phyloP scores from a whole-genome alignment of 345 rosid species.

The Moringa oleifera region DNA sequence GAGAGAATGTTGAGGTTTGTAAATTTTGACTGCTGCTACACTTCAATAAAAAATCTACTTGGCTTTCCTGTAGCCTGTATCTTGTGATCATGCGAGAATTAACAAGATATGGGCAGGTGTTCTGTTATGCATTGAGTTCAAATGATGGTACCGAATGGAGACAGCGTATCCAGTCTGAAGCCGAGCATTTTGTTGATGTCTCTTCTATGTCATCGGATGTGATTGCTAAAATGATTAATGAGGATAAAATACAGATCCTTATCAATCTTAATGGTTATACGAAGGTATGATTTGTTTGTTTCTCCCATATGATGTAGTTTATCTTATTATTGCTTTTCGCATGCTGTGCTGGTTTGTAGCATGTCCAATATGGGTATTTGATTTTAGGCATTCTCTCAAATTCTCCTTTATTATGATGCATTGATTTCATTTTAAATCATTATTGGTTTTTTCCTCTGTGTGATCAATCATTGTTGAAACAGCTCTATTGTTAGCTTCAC shows the following conservation, averaged over 20 bases:
- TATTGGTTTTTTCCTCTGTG: too few relatives aligned
- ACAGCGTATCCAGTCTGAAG: slow-evolving; percentile 80
- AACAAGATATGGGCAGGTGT: slow-evolving; percentile 45
- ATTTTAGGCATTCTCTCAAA: too few relatives aligned
- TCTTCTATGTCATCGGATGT: slow-evolving; percentile 83
- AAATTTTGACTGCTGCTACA: neutral
- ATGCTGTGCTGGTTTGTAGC: neutral
- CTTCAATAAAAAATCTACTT: neutral
- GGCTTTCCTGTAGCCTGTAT: neutral
- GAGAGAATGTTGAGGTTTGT: slow-evolving; percentile 79
- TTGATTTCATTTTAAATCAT: too few relatives aligned
- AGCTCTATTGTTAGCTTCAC: too few relatives aligned
- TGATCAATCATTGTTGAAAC: too few relatives aligned
- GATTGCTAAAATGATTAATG: slow-evolving; percentile 80
- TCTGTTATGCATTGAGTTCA: slow-evolving; percentile 92
- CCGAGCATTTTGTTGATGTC: slow-evolving; percentile 89
- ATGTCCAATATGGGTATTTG: too few relatives aligned
- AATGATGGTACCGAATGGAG: slow-evolving; percentile 99
- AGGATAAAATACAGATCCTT: slow-evolving; percentile 84
- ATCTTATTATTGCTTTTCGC: neutral
- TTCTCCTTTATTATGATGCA: too few relatives aligned
- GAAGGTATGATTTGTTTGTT: slow-evolving; percentile 39
- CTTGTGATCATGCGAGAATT: slow-evolving; percentile 10
- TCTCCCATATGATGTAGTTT: neutral
- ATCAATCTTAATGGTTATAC: slow-evolving; percentile 96